Conservation (phyloP, 2,329 filamentous ascomycete genomes). For the Pezicula neosporulosa region DNA sequence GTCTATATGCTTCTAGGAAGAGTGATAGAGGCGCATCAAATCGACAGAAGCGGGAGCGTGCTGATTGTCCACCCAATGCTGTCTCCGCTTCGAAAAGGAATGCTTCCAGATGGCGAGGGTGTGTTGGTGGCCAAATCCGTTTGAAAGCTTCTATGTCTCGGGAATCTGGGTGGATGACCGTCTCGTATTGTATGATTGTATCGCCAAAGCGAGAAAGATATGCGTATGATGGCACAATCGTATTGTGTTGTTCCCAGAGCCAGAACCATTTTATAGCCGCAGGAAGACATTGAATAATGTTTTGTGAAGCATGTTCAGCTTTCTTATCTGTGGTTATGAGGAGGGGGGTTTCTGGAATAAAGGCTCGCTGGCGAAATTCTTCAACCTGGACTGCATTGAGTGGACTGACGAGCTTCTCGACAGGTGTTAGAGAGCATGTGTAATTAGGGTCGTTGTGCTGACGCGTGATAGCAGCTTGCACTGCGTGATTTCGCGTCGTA, state of each 20-base stretch:
- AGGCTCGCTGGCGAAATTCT: constrained; percentile 50
- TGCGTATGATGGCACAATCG: constrained; percentile 20
- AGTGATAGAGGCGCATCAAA: constrained; percentile 36
- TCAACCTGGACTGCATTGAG: constrained; percentile 29
- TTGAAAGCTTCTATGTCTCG: not conserved
- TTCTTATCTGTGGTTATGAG: constrained; percentile 36
- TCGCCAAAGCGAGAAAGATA: constrained; percentile 36
- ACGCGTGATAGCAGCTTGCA: too few relatives aligned
- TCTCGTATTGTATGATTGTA: constrained; percentile 55
- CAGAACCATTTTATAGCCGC: constrained; percentile 59
- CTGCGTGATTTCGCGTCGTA: too few relatives aligned
- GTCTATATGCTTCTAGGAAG: constrained; percentile 16
- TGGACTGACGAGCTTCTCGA: constrained; percentile 9
- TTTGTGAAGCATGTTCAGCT: constrained; percentile 29
- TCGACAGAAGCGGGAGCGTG: constrained; percentile 37
- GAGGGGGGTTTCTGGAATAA: constrained; percentile 47
- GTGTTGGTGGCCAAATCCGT: not conserved
- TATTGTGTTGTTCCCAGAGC: not conserved
- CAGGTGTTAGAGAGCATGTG: not conserved
- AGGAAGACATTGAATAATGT: constrained; percentile 34
- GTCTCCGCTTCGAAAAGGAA: not conserved
- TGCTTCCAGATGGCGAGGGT: not conserved
- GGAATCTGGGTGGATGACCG: constrained; percentile 30
- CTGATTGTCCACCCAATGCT: not conserved
- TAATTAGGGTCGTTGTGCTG: not conserved